Conservation (phyloP, 192 early-diverging fungal genomes). For the Paraglomus brasilianum region DNA sequence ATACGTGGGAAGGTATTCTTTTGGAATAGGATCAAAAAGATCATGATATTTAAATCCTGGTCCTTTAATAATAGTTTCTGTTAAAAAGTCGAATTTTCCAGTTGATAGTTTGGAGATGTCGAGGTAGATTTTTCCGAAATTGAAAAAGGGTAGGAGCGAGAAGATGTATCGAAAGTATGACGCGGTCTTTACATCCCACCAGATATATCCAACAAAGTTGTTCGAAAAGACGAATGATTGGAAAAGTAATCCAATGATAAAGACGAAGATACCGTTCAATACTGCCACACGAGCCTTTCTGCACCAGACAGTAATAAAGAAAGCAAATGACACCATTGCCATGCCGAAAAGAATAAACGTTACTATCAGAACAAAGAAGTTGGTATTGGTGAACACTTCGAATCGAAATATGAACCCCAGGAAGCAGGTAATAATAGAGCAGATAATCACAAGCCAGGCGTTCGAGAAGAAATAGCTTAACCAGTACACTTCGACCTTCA, state of each 20-base stretch:
- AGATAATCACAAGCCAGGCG: slow-evolving; percentile 54
- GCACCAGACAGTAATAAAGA: slow-evolving; percentile 69
- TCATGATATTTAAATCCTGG: slow-evolving; percentile 58
- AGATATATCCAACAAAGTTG: slow-evolving; percentile 47
- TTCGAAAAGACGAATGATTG: slow-evolving; percentile 54
- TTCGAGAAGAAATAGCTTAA: slow-evolving; percentile 60
- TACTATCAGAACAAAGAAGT: slow-evolving; percentile 56
- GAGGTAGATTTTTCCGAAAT: slow-evolving; percentile 66
- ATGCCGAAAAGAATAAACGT: slow-evolving; percentile 75
- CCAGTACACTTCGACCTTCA: slow-evolving; percentile 68
- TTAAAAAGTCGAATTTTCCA: slow-evolving; percentile 51
- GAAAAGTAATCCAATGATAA: slow-evolving; percentile 77
- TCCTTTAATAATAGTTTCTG: slow-evolving; percentile 63
- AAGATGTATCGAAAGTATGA: slow-evolving; percentile 34
- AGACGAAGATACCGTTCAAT: slow-evolving; percentile 74
- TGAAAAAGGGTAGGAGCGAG: slow-evolving; percentile 56
- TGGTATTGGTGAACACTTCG: slow-evolving; percentile 59
- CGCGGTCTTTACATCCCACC: slow-evolving; percentile 43
- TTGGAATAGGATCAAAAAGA: slow-evolving; percentile 48
- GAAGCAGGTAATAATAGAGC: slow-evolving; percentile 54
- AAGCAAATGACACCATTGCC: slow-evolving; percentile 69
- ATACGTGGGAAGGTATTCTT: slow-evolving; percentile 48
- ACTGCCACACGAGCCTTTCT: slow-evolving; percentile 59
- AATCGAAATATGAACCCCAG: slow-evolving; percentile 65
- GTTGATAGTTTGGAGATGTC: slow-evolving; percentile 59